These are phyloP conservation scores for Hyaloscypha bicolor DNA, from an alignment of 495 filamentous ascomycete species.

Conservation along the genomic window DNA sequence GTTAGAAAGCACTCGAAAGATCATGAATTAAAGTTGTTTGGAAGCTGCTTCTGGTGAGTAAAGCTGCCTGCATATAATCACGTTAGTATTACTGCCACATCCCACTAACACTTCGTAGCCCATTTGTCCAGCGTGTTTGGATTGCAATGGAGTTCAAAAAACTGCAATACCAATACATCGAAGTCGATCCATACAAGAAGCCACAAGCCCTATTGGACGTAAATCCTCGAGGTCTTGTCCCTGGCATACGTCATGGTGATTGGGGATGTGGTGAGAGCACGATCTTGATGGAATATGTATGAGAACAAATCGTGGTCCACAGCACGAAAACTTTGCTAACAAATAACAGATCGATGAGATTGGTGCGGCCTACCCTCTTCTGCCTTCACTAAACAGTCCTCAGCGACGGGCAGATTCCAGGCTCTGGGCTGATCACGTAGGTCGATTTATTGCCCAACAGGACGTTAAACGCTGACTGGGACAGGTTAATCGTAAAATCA, in stretches of 20 bases:
- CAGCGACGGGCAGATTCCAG: conserved; percentile 76
- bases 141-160: conserved; percentile 89
- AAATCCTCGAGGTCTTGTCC: conserved; percentile 87
- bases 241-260: conserved; percentile 78
- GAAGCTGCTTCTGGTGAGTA: conserved; percentile 87
- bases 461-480: conserved; percentile 1
- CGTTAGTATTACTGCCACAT: conserved; percentile 17
- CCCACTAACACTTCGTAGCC: conserved; percentile 26
- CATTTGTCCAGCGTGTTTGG: conserved; percentile 93
- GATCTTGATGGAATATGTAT: conserved; percentile 88
- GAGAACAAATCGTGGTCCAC: conserved; percentile 14
- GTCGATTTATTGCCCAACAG: conserved; percentile 28
- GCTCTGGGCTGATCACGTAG: conserved; percentile 86
- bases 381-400: conserved; percentile 62
- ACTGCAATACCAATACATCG: conserved; percentile 87
- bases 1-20: conserved; percentile 71
- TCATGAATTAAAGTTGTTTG: conserved; percentile 77
- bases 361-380: conserved; percentile 57
- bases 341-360: conserved; percentile 74
- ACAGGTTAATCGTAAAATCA: conserved; percentile 80
- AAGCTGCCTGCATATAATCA: conserved; percentile 7
- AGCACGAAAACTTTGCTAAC: neutral
- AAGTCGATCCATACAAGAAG: conserved; percentile 86
- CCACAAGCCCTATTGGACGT: conserved; percentile 77
- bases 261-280: conserved; percentile 89